Evolutionary conservation across 306 rosid species (phyloP).

Genomic region (Inga laurina): DNA sequence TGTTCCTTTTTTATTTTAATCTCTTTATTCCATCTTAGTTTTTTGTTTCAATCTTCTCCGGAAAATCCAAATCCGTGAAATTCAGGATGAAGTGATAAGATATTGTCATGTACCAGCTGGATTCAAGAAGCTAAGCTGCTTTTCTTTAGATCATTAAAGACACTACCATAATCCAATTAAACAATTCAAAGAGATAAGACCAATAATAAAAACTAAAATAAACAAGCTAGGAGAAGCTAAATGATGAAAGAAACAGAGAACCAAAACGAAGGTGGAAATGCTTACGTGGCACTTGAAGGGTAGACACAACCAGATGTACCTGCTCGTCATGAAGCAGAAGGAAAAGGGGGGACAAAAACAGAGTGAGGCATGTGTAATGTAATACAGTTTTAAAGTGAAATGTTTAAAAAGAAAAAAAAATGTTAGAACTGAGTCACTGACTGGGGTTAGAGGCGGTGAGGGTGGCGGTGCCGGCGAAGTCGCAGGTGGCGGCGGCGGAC

Average conservation of each 20-base stretch:
- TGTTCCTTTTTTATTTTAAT: no score
- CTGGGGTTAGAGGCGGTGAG: conserved; percentile 63
- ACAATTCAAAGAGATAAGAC: not conserved
- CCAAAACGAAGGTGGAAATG: not conserved
- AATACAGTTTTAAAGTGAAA: not conserved
- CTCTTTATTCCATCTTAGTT: not conserved
- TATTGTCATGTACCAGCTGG: not conserved
- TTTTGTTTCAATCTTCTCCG: not conserved
- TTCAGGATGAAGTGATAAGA: not conserved
- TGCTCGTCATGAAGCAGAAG: conserved; percentile 31
- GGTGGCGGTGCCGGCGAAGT: conserved; percentile 67
- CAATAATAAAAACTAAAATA: not conserved
- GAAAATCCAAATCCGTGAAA: not conserved
- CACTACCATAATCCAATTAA: not conserved
- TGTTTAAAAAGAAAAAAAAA: not conserved
- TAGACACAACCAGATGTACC: conserved; percentile 58
- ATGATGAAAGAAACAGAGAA: not conserved
- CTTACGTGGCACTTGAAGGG: conserved; percentile 76
- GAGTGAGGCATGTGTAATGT: not conserved
- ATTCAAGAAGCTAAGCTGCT: not conserved
- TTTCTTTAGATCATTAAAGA: not conserved
- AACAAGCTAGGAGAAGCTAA: not conserved
- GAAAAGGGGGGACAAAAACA: not conserved
- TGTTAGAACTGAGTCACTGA: conserved; percentile 15
- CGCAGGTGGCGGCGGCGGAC: conserved; percentile 58